Evolutionary conservation across 2,329 filamentous ascomycete species (phyloP).

Genomic region (Pseudocercospora fuligena): DNA sequence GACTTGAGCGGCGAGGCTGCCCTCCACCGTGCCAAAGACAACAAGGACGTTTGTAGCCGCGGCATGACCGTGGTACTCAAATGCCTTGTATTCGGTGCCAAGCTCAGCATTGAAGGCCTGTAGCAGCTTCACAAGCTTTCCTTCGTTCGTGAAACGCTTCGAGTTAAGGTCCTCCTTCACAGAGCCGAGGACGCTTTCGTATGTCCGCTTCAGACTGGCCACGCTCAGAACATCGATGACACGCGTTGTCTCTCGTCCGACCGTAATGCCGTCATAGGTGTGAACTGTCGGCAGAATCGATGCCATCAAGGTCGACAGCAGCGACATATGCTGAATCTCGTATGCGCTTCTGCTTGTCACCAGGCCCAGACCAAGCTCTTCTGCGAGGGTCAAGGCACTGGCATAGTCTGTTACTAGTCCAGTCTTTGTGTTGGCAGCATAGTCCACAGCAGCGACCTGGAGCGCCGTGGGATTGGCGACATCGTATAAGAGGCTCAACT

Average conservation of each 20-base stretch:
- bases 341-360: conserved; percentile 85
- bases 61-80: conserved; percentile 89
- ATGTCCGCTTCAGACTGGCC: conserved; percentile 69
- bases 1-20: conserved; percentile 82
- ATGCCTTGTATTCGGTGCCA: conserved; percentile 88
- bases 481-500: conserved; percentile 87
- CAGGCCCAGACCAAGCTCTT: conserved; percentile 87
- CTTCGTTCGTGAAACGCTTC: conserved; percentile 71
- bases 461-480: conserved; percentile 92
- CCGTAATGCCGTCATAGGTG: conserved; percentile 75
- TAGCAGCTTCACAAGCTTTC: conserved; percentile 72
- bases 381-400: conserved; percentile 76
- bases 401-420: conserved; percentile 88
- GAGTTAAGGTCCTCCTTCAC: conserved; percentile 55
- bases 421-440: conserved; percentile 64
- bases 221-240: conserved; percentile 82
- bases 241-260: conserved; percentile 79
- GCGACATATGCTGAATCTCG: conserved; percentile 92
- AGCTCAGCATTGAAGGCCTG: conserved; percentile 85
- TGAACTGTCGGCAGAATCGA: conserved; percentile 81
- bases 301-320: conserved; percentile 83
- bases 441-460: conserved; percentile 90
- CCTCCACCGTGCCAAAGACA: conserved; percentile 89
- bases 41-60: conserved; percentile 82
- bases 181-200: conserved; percentile 67